Evolutionary conservation across 768 basidiomycete genomes (phyloP), one percentile per base, ranked within the genome.

Genomic region (Amanita rubescens): DNA sequence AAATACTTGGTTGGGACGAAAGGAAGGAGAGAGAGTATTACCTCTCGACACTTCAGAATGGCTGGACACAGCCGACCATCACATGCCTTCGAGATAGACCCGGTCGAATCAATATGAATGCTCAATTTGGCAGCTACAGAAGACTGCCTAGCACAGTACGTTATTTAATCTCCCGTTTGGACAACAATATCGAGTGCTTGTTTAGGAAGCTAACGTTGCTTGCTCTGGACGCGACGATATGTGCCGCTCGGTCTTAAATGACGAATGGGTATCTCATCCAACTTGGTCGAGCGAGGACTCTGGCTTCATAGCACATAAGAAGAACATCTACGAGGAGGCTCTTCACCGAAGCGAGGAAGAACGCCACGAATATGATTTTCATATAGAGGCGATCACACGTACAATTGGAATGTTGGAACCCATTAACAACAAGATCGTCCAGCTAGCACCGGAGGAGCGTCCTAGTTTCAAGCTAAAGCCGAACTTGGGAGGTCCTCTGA

Each of bases 261-360:
- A 99, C 65, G 91, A 95, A 60, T 99, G 95, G 95, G 87, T 98
- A 15, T 94, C 94, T 4, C 94, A 97, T 65, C 94, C 96, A 1
- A 90, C 91, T 1, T 95, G 92, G 84, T 86, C 89, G 3, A 90
- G 86, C 59, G 96, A 99, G 66, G 94, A 95, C 59, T 84, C 92
- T 1, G 92, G 90, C 1, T 96, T 96, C 62, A 74, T 88, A 56
- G 81, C 90, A 0, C 87, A 93, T 65, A 87, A 88, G 71, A 96
- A 95, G 77, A 99, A 98, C 68, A 78, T 86, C 1, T 99, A 90
- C 68, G 96, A 98, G 67, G 96, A 98, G 63, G 94, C 94, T 0
- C 76, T 98, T 9, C 94, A 97, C 69, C 87, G 94, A 33, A 88
- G 87, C 47, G 96, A 99, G 63, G 96, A 99, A 67, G 96, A 99